phyloP scores from a whole-genome alignment of 352 stramenopile genomes.

The Globisporangium iwayamae region DNA sequence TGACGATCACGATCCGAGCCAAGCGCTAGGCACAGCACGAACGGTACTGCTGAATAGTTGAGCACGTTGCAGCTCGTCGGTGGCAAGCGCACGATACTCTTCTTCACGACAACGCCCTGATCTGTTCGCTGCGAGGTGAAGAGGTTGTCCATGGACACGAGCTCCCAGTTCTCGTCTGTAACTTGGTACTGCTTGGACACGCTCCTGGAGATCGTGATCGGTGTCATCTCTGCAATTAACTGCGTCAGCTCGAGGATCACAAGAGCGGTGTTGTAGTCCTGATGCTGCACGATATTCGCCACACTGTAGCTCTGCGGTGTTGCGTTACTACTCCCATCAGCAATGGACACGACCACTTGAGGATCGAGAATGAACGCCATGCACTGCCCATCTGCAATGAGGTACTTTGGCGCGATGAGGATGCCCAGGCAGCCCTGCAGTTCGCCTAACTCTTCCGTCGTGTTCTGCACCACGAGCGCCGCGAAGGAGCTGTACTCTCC shows the following conservation, averaged over 20 bases:
- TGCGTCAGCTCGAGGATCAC: slow-evolving; percentile 4
- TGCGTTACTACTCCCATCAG: not conserved
- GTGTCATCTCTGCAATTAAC: slow-evolving; percentile 6
- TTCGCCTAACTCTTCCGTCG: slow-evolving; percentile 4
- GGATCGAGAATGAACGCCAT: not conserved
- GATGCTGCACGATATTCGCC: not conserved
- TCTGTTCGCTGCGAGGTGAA: slow-evolving; percentile 6
- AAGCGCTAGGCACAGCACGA: slow-evolving; percentile 2
- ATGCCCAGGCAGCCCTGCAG: slow-evolving; percentile 10
- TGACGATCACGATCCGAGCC: slow-evolving; percentile 9
- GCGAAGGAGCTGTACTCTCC: slow-evolving; percentile 8
- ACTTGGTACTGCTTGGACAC: slow-evolving; percentile 4
- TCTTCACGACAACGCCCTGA: not conserved
- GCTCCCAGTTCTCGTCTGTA: slow-evolving; percentile 8
- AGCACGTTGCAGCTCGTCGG: slow-evolving; percentile 4
- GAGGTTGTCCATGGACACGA: slow-evolving; percentile 14
- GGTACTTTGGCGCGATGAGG: slow-evolving; percentile 10
- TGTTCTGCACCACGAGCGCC: slow-evolving; percentile 11
- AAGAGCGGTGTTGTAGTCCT: slow-evolving; percentile 2
- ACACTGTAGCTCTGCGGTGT: not conserved
- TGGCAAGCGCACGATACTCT: slow-evolving; percentile 9
- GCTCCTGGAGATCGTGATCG: slow-evolving; percentile 6
- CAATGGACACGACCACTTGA: not conserved
- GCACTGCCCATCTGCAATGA: slow-evolving; percentile 6
- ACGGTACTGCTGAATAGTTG: not conserved